Conservation (phyloP, 2,329 filamentous ascomycete genomes). For the Dothidotthia symphoricarpi region DNA sequence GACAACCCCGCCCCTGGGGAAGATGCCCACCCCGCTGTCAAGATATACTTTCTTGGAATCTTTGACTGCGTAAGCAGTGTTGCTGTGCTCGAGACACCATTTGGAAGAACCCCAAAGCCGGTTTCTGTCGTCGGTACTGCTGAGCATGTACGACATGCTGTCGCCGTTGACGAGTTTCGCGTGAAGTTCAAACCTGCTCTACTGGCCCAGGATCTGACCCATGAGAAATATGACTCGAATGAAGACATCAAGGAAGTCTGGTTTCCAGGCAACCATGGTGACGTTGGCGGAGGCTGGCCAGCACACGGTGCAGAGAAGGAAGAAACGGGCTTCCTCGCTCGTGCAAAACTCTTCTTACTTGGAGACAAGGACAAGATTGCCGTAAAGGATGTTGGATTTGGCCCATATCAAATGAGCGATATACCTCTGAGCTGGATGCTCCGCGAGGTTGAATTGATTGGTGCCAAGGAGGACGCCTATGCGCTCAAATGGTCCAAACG, state of each 20-base stretch:
- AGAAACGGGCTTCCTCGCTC: no score
- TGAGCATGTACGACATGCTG: constrained; percentile 46
- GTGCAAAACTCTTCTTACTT: no score
- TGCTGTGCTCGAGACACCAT: constrained; percentile 42
- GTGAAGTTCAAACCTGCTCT: constrained; percentile 46
- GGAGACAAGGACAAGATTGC: no score
- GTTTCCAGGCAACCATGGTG: constrained; percentile 47
- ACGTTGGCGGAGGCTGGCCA: constrained; percentile 45
- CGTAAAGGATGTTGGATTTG: no score
- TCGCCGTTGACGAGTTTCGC: constrained; percentile 47
- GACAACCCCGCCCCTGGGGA: no score
- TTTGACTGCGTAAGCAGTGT: constrained; percentile 47
- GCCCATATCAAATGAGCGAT: no score
- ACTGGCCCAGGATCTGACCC: constrained; percentile 32
- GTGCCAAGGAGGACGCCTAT: no score
- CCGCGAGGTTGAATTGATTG: no score
- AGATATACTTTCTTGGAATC: constrained; percentile 47
- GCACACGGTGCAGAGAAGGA: neutral
- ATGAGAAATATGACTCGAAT: constrained; percentile 10
- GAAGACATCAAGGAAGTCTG: constrained; percentile 39
- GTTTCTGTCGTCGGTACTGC: constrained; percentile 18
- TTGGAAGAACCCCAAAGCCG: constrained; percentile 42
- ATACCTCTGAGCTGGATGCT: no score
- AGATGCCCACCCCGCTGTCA: constrained; percentile 21
- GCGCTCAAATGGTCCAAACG: no score